These are phyloP conservation scores for Austroboletus novae-zelandiae DNA, from an alignment of 1,284 basidiomycete species.

Conservation along the genomic window DNA sequence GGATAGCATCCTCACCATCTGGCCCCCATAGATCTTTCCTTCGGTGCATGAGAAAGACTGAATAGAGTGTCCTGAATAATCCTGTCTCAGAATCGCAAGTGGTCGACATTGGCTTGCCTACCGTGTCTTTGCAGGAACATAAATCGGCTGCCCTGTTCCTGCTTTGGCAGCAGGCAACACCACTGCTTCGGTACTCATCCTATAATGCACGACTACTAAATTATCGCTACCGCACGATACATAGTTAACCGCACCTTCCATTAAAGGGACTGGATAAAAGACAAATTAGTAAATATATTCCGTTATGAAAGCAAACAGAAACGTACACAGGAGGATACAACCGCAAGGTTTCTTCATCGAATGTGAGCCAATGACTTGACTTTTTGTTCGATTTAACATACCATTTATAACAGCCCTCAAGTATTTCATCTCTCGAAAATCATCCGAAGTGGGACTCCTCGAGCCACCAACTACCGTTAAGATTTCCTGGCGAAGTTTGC, in stretches of 20 bases:
- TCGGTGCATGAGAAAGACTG: slow-evolving; percentile 36
- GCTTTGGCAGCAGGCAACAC: slow-evolving; percentile 40
- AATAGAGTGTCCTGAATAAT: slow-evolving; percentile 28
- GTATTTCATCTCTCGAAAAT: slow-evolving; percentile 59
- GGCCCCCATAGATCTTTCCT: slow-evolving; percentile 39
- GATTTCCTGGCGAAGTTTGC: slow-evolving; percentile 54
- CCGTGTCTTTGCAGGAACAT: slow-evolving; percentile 42
- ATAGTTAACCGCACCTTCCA: slow-evolving; percentile 18
- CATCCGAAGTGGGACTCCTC: slow-evolving; percentile 47
- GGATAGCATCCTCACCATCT: slow-evolving; percentile 27
- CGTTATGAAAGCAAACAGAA: not conserved
- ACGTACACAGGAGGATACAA: slow-evolving; percentile 61
- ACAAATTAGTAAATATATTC: slow-evolving; percentile 6
- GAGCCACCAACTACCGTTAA: slow-evolving; percentile 43
- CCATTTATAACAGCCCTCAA: slow-evolving; percentile 60
- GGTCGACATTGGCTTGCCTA: slow-evolving; percentile 15
- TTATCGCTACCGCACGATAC: not conserved
- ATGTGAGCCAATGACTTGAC: not conserved
- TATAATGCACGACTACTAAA: slow-evolving; percentile 17
- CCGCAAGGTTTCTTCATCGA: slow-evolving; percentile 52
- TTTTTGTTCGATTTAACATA: slow-evolving; percentile 24
- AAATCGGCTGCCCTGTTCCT: slow-evolving; percentile 19
- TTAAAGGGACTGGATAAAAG: slow-evolving; percentile 34
- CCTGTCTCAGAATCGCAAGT: slow-evolving; percentile 17
- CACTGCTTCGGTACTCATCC: slow-evolving; percentile 43